These are phyloP conservation scores for Kodamaea fukazawae DNA, from an alignment of 805 yeast species.

Conservation along the genomic window DNA sequence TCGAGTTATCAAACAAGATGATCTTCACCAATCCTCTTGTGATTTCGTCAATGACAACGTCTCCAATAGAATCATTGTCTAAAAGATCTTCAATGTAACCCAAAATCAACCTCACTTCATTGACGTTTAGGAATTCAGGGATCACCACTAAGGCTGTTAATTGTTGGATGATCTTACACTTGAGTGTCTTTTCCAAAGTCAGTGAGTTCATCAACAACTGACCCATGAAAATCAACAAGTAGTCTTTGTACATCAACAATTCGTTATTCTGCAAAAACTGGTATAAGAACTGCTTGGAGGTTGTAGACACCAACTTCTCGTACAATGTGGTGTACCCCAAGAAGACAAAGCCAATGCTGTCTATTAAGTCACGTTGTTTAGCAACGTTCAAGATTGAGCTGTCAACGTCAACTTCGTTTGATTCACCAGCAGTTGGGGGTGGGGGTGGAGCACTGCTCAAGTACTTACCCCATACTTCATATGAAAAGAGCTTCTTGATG, in stretches of 20 bases:
- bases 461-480: slow-evolving; percentile 45
- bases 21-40: slow-evolving; percentile 53
- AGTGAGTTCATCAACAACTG: slow-evolving; percentile 68
- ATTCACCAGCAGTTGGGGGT: background rate
- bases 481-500: slow-evolving; percentile 30
- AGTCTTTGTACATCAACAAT: slow-evolving; percentile 56
- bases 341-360: slow-evolving; percentile 59
- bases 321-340: slow-evolving; percentile 36
- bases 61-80: slow-evolving; percentile 31
- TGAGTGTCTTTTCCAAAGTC: slow-evolving; percentile 62
- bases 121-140: slow-evolving; percentile 44
- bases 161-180: slow-evolving; percentile 64
- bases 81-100: slow-evolving; percentile 65
- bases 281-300: slow-evolving; percentile 13
- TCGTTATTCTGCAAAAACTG: slow-evolving; percentile 26
- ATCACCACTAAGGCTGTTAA: slow-evolving; percentile 56
- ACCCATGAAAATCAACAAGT: slow-evolving; percentile 63
- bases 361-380: slow-evolving; percentile 57
- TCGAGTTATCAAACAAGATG: slow-evolving; percentile 20
- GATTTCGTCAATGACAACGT: slow-evolving; percentile 51
- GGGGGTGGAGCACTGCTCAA: slow-evolving; percentile 3
- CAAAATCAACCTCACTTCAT: slow-evolving; percentile 61
- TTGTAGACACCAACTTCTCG: slow-evolving; percentile 23
- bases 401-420: slow-evolving; percentile 15
- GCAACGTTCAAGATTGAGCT: slow-evolving; percentile 44